These are phyloP conservation scores for Saksenaea oblongispora DNA, from an alignment of 371 early-diverging fungal genomes.

Conservation along the genomic window DNA sequence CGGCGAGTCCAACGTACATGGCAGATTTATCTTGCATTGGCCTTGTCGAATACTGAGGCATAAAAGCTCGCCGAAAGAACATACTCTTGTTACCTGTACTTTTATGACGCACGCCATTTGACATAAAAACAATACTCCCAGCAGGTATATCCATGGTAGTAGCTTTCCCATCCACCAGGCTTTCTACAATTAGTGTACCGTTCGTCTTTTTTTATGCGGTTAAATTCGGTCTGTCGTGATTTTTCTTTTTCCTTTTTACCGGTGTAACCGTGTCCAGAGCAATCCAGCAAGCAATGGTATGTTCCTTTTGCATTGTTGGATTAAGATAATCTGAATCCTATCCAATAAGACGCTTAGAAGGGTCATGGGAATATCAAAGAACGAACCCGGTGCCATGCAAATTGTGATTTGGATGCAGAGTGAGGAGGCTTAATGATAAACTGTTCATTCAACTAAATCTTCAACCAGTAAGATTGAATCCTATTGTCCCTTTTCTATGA, in stretches of 20 bases:
- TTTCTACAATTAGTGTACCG: constrained; percentile 36
- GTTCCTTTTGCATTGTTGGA: constrained; percentile 17
- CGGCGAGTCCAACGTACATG: background rate
- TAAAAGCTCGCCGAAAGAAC: constrained; percentile 49
- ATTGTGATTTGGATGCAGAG: constrained; percentile 29
- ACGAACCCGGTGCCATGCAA: constrained; percentile 58
- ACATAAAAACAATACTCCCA: constrained; percentile 59
- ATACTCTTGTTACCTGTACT: constrained; percentile 46
- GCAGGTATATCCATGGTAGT: constrained; percentile 27
- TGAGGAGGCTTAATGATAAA: constrained; percentile 64
- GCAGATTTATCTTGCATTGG: constrained; percentile 7
- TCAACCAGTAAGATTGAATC: background rate
- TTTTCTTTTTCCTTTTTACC: constrained; percentile 5
- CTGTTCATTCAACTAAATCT: constrained; percentile 56
- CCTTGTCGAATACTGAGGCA: constrained; percentile 56
- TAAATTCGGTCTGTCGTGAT: background rate
- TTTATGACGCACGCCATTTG: constrained; percentile 50
- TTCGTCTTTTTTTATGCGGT: constrained; percentile 9
- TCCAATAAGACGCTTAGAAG: background rate
- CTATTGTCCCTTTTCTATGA: background rate
- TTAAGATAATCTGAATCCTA: constrained; percentile 48
- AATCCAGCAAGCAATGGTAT: constrained; percentile 58
- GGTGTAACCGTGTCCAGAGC: constrained; percentile 44
- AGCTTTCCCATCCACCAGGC: constrained; percentile 16
- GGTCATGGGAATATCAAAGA: background rate